Conservation (phyloP, 768 basidiomycete species). For the Collybia sordida region DNA sequence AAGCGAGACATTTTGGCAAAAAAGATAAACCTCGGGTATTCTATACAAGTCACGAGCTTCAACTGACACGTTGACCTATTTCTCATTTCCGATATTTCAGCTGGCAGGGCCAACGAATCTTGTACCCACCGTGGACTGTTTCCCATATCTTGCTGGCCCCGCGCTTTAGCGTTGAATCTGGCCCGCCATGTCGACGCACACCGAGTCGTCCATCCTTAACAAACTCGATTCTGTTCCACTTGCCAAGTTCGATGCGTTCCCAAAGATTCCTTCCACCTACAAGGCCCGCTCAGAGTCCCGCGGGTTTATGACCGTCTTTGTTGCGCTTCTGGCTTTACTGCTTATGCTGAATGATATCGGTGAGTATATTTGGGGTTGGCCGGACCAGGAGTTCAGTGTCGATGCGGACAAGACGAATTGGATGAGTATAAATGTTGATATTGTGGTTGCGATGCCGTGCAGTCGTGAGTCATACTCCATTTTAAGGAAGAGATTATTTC, state of each 20-base stretch:
- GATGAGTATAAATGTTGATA: conserved; percentile 87
- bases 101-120: too few relatives aligned
- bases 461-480: conserved; percentile 58
- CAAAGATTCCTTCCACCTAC: conserved; percentile 82
- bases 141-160: too few relatives aligned
- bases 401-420: conserved; percentile 60
- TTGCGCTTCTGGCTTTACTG: conserved; percentile 63
- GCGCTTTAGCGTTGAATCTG: neutral
- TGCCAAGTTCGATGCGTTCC: conserved; percentile 82
- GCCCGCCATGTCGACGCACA: conserved; percentile 16
- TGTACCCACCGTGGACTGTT: too few relatives aligned
- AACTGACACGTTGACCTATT: too few relatives aligned
- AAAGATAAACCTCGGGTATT: too few relatives aligned
- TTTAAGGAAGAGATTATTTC: neutral
- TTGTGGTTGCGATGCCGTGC: conserved; percentile 93
- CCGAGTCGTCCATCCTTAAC: conserved; percentile 46
- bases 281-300: conserved; percentile 76
- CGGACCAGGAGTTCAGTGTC: conserved; percentile 86
- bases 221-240: conserved; percentile 68
- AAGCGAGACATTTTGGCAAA: too few relatives aligned
- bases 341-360: conserved; percentile 86
- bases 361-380: conserved; percentile 94
- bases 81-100: too few relatives aligned
- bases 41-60: too few relatives aligned
- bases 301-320: conserved; percentile 78